phyloP scores from a whole-genome alignment of 352 stramenopile genomes.

The Phytophthora tubulina region DNA sequence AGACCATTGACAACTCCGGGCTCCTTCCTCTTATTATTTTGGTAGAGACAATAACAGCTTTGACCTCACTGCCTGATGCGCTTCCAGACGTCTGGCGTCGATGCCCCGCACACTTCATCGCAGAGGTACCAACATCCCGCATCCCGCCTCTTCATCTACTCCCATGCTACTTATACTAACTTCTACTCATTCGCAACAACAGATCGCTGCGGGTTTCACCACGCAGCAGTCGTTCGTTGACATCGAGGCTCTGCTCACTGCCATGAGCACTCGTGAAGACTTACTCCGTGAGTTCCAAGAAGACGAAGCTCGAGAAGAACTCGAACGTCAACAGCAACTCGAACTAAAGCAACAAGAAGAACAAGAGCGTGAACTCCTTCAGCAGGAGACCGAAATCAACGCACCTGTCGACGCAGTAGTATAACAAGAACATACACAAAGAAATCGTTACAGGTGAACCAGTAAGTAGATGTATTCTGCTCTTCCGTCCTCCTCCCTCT shows the following conservation, averaged over 20 bases:
- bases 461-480: slow-evolving; percentile 23
- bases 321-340: slow-evolving; percentile 19
- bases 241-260: slow-evolving; percentile 45
- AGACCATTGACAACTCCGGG: slow-evolving; percentile 24
- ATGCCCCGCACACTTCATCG: slow-evolving; percentile 52
- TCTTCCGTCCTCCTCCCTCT: slow-evolving; percentile 19
- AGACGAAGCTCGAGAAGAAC: slow-evolving; percentile 28
- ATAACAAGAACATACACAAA: slow-evolving; percentile 12
- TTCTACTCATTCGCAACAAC: neutral
- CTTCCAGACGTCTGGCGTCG: slow-evolving; percentile 55
- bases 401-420: neutral
- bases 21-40: slow-evolving; percentile 41
- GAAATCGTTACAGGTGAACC: slow-evolving; percentile 11
- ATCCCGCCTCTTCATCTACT: neutral
- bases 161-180: neutral
- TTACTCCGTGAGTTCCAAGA: slow-evolving; percentile 40
- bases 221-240: slow-evolving; percentile 45
- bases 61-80: slow-evolving; percentile 46
- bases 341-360: slow-evolving; percentile 11
- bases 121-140: slow-evolving; percentile 45
- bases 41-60: slow-evolving; percentile 46
- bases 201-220: slow-evolving; percentile 55
- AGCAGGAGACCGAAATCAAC: slow-evolving; percentile 12
- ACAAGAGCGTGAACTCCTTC: slow-evolving; percentile 2
- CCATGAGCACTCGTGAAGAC: slow-evolving; percentile 39